Base-by-base conservation (phyloP, 805 yeast genomes). In the Wickerhamiella australiensis region DNA sequence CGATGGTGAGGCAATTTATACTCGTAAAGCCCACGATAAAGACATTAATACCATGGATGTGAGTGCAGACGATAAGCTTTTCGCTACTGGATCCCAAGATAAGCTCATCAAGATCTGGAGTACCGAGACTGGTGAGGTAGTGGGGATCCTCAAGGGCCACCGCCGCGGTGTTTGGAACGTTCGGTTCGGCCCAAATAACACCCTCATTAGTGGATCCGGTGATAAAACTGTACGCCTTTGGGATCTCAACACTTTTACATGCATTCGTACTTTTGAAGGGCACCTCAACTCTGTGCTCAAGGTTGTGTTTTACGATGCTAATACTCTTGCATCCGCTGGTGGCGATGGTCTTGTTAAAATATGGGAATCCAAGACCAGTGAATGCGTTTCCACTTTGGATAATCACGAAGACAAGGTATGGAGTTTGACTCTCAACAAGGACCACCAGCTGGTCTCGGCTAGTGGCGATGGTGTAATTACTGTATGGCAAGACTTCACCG, bases 11-110 rank as follows among this genome's bases (percentile, higher is more conserved):
- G 83, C 96, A 2, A 86, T 80, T 49, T 92, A 82, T 65, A 92
- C 98, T 0, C 78, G 96, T 70, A 78, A 88, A 60, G 97, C 96
- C 1, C 99, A 92, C 64, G 97, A 92, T 50, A 92, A 90, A 64
- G 96, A 92, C 65, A 92, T 92, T 53, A 94, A 92, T 60, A 76
- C 90, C 2, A 68, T 92, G 48, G 96, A 87, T 55, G 71, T 92
- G 3, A 75, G 96, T n/a, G 95, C 96, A 15, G 85, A 87, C 60
- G 94, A 90, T 65, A 82, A 80, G 55, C 71, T 74, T 46, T 80
- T 92, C 60, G 97, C 95, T 0, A 82, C 96, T 1, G 97, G 95
- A 2, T 84, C 95, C 11, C 94, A 84, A 63, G 99, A 92, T 65
- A 85, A 90, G 60, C 75, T 88, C 1, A 92, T 84, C 53, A 92